These are phyloP conservation scores for Peronospora destructor DNA, from an alignment of 352 stramenopile species.

Conservation along the genomic window DNA sequence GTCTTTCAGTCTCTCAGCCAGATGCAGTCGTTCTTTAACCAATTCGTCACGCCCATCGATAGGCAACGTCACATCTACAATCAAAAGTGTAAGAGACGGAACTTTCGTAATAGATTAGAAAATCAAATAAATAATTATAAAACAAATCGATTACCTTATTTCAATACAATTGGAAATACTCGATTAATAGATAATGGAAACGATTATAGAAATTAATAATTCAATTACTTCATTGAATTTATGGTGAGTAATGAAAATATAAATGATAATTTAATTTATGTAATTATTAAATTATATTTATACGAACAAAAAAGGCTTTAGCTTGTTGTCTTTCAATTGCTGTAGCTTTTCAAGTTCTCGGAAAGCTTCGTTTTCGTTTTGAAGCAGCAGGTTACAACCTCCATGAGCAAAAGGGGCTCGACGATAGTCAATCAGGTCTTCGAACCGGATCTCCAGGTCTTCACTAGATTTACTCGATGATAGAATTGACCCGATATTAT, in stretches of 20 bases:
- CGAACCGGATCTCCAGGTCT: conserved; percentile 28
- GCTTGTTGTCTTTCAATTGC: conserved; percentile 1
- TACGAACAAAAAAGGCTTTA: too few relatives aligned
- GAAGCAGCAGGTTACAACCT: conserved; percentile 47
- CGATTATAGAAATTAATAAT: too few relatives aligned
- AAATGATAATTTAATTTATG: too few relatives aligned
- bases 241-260: too few relatives aligned
- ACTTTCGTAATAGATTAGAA: too few relatives aligned
- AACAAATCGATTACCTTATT: too few relatives aligned
- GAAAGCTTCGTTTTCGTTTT: conserved; percentile 73
- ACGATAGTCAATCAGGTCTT: conserved; percentile 56
- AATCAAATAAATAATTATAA: too few relatives aligned
- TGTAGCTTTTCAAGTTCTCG: conserved; percentile 47
- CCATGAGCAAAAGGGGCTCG: conserved; percentile 27
- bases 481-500: conserved; percentile 28
- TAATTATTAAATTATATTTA: too few relatives aligned
- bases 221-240: too few relatives aligned
- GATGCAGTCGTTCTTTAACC: conserved; percentile 20
- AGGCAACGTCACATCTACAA: conserved; percentile 50
- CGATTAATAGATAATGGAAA: too few relatives aligned
- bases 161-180: too few relatives aligned
- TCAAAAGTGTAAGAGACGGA: too few relatives aligned
- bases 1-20: conserved; percentile 33
- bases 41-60: conserved; percentile 45
- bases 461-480: neutral